phyloP scores from a whole-genome alignment of 1,284 basidiomycete species.

The Sanghuangporus sanghuang region DNA sequence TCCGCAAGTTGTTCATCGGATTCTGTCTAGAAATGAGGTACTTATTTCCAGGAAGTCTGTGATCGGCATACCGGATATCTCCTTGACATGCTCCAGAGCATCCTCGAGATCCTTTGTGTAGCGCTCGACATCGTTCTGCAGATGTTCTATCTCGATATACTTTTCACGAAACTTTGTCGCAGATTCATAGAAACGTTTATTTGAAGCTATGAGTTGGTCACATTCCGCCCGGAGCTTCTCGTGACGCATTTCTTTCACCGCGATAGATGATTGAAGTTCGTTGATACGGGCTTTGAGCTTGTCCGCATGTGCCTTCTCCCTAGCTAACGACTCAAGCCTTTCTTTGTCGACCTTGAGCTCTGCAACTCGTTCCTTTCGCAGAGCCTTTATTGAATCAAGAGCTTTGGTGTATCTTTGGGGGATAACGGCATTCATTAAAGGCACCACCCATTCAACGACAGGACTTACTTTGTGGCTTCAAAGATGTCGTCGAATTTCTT shows the following conservation, averaged over 20 bases:
- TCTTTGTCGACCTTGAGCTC: slow-evolving; percentile 95
- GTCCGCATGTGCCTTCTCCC: slow-evolving; percentile 85
- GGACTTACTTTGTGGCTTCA: slow-evolving; percentile 84
- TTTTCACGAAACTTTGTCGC: slow-evolving; percentile 83
- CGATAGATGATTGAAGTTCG: slow-evolving; percentile 58
- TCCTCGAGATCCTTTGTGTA: slow-evolving; percentile 54
- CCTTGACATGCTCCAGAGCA: slow-evolving; percentile 63
- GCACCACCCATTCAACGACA: background rate
- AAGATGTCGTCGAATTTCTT: slow-evolving; percentile 99
- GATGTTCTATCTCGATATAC: slow-evolving; percentile 56
- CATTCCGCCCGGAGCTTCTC: slow-evolving; percentile 68
- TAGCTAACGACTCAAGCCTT: slow-evolving; percentile 73
- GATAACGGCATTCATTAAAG: background rate
- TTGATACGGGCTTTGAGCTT: slow-evolving; percentile 70
- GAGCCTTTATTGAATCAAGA: slow-evolving; percentile 84
- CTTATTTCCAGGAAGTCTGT: background rate
- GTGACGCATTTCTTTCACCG: slow-evolving; percentile 69
- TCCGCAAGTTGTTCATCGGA: slow-evolving; percentile 71
- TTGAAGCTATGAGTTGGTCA: slow-evolving; percentile 64
- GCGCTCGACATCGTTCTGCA: slow-evolving; percentile 60
- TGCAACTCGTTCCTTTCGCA: slow-evolving; percentile 85
- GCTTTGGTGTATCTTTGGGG: slow-evolving; percentile 87
- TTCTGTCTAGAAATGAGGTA: slow-evolving; percentile 40
- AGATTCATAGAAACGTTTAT: slow-evolving; percentile 79
- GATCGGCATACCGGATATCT: slow-evolving; percentile 57